A percentile compares a stretch with the other conserved stretches of the same genome.
Evolutionary conservation across 176 grass and related monocot species (phyloP).

Genomic region (Thalia dealbata): DNA sequence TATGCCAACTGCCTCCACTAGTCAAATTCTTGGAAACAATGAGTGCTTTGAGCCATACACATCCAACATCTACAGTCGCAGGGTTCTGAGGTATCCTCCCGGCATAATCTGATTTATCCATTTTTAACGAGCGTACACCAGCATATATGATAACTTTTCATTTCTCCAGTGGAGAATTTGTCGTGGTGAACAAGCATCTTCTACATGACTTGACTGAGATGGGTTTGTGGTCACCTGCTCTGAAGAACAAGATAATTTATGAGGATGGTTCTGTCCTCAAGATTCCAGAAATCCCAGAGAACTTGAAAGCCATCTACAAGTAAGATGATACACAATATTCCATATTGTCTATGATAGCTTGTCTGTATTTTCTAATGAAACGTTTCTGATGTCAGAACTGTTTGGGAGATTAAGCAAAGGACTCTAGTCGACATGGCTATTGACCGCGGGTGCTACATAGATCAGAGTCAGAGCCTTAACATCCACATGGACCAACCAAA

Average conservation of each 20-base stretch:
- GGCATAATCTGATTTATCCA: conserved; percentile 14
- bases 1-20: conserved; percentile 98
- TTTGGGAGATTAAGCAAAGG: conserved; percentile 99
- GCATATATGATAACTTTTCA: neutral
- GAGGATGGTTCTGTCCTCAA: conserved; percentile 90
- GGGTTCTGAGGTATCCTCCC: conserved; percentile 63
- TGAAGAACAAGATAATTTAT: conserved; percentile 94
- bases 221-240: conserved; percentile 65
- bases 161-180: conserved; percentile 79
- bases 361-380: conserved; percentile 6
- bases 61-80: conserved; percentile 71
- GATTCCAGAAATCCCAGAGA: conserved; percentile 65
- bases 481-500: conserved; percentile 98
- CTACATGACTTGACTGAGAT: conserved; percentile 96
- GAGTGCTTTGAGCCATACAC: conserved; percentile 89
- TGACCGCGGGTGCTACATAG: conserved; percentile 93
- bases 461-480: conserved; percentile 97
- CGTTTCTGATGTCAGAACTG: conserved; percentile 47
- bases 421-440: conserved; percentile 95
- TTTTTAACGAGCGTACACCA: neutral
- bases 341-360: conserved; percentile 4
- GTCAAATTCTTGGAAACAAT: conserved; percentile 98
- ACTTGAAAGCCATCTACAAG: conserved; percentile 94
- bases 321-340: conserved; percentile 22
- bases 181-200: conserved; percentile 98